Conservation (phyloP, 1,284 basidiomycete genomes). For the Sanghuangporus baumii region DNA sequence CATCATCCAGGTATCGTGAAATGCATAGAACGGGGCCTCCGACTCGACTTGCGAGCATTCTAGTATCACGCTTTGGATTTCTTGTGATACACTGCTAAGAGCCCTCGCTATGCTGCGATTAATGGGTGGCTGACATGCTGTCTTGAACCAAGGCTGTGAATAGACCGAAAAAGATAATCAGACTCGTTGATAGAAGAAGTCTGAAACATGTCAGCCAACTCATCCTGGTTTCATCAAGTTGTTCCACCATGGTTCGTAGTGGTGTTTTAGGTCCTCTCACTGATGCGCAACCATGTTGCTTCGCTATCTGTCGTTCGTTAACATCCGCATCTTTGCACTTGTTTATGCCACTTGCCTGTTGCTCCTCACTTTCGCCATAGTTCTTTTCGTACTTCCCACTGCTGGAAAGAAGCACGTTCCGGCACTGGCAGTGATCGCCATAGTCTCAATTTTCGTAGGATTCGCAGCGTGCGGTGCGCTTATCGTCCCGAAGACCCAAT, state of each 20-base stretch:
- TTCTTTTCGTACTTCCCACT: slow-evolving; percentile 7
- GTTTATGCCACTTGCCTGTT: background rate
- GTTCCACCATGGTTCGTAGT: background rate
- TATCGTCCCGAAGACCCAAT: background rate
- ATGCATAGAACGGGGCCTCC: background rate
- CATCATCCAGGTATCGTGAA: background rate
- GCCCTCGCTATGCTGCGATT: too few relatives aligned
- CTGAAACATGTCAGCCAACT: background rate
- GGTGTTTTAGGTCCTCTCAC: background rate
- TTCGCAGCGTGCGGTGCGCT: background rate
- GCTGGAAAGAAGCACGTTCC: background rate
- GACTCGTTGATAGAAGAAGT: background rate
- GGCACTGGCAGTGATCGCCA: background rate
- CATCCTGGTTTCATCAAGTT: background rate
- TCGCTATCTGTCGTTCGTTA: background rate
- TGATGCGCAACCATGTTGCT: background rate
- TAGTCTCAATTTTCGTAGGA: background rate
- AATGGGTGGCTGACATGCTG: background rate
- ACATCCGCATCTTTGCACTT: background rate
- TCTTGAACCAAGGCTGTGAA: background rate
- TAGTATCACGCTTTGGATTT: background rate
- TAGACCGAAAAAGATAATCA: background rate
- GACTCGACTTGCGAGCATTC: background rate
- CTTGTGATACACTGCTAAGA: too few relatives aligned
- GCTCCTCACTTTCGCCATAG: slow-evolving; percentile 1